Conservation (phyloP, 2,329 filamentous ascomycete species). For the Ploettnerulaceae sp. region DNA sequence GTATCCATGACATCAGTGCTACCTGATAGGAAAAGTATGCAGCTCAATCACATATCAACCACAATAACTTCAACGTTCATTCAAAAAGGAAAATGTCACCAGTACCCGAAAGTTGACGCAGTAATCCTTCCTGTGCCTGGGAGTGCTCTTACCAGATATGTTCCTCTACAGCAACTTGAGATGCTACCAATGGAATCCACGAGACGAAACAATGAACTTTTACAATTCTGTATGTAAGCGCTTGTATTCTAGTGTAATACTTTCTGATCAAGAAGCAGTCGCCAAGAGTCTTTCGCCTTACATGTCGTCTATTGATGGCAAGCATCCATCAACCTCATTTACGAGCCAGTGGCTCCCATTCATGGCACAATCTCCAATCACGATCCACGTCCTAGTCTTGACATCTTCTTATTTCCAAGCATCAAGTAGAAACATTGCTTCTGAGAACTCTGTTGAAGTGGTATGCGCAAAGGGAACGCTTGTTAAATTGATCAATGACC, state of each 20-base stretch:
- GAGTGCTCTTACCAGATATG: too few relatives aligned
- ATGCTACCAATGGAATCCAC: conserved; percentile 26
- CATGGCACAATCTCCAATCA: conserved; percentile 33
- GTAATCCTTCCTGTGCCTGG: too few relatives aligned
- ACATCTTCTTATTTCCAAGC: conserved; percentile 33
- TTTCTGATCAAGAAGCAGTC: conserved; percentile 19
- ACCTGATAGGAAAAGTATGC: neutral
- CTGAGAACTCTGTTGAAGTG: conserved; percentile 28
- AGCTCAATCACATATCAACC: neutral
- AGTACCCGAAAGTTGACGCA: neutral
- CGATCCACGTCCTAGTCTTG: conserved; percentile 32
- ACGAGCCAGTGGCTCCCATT: conserved; percentile 29
- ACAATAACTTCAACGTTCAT: too few relatives aligned
- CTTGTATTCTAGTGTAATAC: too few relatives aligned
- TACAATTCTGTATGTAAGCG: conserved; percentile 32
- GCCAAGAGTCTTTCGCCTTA: conserved; percentile 30
- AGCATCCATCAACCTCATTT: conserved; percentile 25
- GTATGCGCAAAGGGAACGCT: conserved; percentile 29
- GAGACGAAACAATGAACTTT: conserved; percentile 26
- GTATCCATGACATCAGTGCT: neutral
- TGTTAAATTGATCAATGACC: conserved; percentile 30
- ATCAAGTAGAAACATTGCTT: conserved; percentile 19
- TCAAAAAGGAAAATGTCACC: too few relatives aligned
- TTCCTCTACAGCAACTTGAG: conserved; percentile 38
- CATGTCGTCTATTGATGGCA: conserved; percentile 33